Evolutionary conservation across 2,329 filamentous ascomycete genomes (phyloP).

Genomic region (Venturia effusa): DNA sequence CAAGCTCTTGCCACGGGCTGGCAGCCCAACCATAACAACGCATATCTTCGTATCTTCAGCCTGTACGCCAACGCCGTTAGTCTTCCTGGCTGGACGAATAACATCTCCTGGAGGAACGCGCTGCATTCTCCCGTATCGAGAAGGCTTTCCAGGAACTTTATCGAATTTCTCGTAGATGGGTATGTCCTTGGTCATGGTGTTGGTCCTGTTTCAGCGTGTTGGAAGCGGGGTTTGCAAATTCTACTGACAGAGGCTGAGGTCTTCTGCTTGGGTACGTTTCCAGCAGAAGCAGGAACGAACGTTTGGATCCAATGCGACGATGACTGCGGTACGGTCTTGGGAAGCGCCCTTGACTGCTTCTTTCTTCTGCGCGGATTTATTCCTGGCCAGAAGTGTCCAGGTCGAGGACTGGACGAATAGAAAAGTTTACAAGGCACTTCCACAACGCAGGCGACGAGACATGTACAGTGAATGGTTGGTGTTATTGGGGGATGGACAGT

Average conservation of each 20-base stretch:
- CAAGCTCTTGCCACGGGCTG: constrained; percentile 90
- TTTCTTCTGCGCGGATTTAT: background rate
- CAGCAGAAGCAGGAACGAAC: background rate
- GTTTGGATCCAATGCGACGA: background rate
- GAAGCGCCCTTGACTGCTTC: background rate
- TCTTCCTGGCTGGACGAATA: constrained; percentile 27
- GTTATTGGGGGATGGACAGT: background rate
- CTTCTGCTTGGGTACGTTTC: background rate
- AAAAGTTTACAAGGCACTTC: background rate
- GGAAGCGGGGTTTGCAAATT: background rate
- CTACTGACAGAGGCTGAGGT: background rate
- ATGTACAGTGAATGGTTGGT: background rate
- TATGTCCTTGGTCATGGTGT: background rate
- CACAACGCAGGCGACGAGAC: background rate
- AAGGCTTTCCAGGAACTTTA: background rate
- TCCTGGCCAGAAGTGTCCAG: background rate
- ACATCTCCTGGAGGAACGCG: constrained; percentile 8
- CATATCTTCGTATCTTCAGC: constrained; percentile 94
- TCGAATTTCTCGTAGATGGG: background rate
- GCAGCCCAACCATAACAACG: constrained; percentile 96
- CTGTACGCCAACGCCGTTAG: constrained; percentile 63
- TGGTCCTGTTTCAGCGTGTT: background rate
- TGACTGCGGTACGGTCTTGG: background rate
- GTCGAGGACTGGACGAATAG: background rate
- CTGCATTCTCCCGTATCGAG: constrained; percentile 2